Base-by-base conservation (phyloP, 768 basidiomycete genomes). In the Lanmaoa pseudosensibilis region DNA sequence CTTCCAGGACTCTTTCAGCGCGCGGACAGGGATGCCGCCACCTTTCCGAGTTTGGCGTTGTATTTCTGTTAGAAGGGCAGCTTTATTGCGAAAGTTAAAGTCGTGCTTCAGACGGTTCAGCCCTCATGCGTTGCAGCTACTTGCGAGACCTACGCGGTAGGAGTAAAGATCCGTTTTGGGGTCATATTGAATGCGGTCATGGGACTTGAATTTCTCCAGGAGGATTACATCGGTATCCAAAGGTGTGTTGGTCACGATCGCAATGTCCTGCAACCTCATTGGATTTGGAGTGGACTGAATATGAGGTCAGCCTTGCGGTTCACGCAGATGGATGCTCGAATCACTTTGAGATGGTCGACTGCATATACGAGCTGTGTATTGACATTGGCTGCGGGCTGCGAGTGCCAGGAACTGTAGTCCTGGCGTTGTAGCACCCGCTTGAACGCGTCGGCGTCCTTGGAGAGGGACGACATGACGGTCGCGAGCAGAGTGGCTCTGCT, bases 1-100 rank as follows among this genome's bases (percentile, higher is more conserved):
- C 63, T 91, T 89, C 92, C 94, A 97, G 15, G 90, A 88, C 69
- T 96, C 93, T 66, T 94, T 93, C 40, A 97, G 75, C 2, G 85
- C 80, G 19, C 91, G 84, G 32, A 96, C 87, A 15, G 91, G 83
- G 32, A 96, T 84, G 4, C 93, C 93, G 3, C 91, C 88, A 12
- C 92, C 92, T 62, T 87, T 87, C 30, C 86, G 84, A 2, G 90
- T 90, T 63, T 90, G 85, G 1, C 89, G 85, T 66, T 93, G 90
- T 37, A 97, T 92, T 69, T 95, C 90, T 0, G 85, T 88, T 16
- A 96, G 73, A 4, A 96, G 78, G 0, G 92, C 84, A 4, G 85
- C 86, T 75, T 94, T 94, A 65, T 85, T 92, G 30, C 87, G 83
- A 62, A 96, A 90, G 55, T 86, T 86, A 68, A 83, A 92, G 70